These are phyloP conservation scores for Flagelloscypha sp. DNA, from an alignment of 768 basidiomycete species.

Conservation along the genomic window DNA sequence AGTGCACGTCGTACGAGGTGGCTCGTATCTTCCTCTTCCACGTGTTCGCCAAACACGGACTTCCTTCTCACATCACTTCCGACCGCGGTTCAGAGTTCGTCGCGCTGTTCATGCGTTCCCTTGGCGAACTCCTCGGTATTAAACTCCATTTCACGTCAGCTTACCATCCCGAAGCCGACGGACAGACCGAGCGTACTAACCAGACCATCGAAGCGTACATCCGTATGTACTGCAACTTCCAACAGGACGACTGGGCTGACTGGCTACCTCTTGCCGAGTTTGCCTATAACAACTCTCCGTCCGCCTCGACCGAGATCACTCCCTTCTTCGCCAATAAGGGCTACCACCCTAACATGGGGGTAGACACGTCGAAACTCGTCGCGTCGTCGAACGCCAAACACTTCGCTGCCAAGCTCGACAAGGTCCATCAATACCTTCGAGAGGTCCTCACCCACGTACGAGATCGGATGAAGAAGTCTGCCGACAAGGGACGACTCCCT, in stretches of 20 bases:
- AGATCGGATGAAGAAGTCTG: conserved; percentile 18
- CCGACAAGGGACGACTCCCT: conserved; percentile 17
- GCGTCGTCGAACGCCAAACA: conserved; percentile 16
- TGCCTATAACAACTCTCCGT: conserved; percentile 18
- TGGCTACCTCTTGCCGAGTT: conserved; percentile 19
- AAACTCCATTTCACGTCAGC: conserved; percentile 27
- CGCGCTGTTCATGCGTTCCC: conserved; percentile 21
- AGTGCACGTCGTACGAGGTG: conserved; percentile 8
- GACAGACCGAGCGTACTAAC: conserved; percentile 29
- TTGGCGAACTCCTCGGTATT: conserved; percentile 24
- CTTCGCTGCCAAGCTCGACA: conserved; percentile 18
- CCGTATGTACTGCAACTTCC: no score
- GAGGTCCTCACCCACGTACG: conserved; percentile 24
- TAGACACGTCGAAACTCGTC: conserved; percentile 10
- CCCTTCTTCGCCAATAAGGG: conserved; percentile 21
- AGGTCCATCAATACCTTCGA: conserved; percentile 25
- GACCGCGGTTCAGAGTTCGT: conserved; percentile 24
- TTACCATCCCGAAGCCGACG: conserved; percentile 36
- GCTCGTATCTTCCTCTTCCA: conserved; percentile 15
- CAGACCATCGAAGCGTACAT: no score
- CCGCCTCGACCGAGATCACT: conserved; percentile 14
- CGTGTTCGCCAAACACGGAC: no score
- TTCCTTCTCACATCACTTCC: conserved; percentile 17
- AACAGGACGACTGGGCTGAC: conserved; percentile 22
- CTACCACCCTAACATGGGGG: conserved; percentile 13